Conservation (phyloP, 2,329 filamentous ascomycete species). For the Graphilbum sp. region DNA sequence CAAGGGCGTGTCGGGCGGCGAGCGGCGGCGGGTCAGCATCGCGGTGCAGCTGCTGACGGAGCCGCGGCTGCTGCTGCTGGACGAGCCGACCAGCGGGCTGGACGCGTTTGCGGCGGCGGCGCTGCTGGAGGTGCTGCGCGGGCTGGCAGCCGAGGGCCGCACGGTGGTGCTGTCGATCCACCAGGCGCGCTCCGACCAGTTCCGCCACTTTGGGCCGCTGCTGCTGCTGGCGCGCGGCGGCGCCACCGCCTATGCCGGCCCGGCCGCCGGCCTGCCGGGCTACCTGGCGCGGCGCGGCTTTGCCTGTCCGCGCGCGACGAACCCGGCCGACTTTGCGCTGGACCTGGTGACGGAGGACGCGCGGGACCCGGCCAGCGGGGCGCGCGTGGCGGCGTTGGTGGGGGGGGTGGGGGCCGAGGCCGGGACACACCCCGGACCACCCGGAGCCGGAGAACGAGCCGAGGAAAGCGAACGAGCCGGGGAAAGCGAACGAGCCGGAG, state of each 20-base stretch:
- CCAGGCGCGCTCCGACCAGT: conserved; percentile 83
- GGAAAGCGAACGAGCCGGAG: no score
- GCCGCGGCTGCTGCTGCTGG: conserved; percentile 70
- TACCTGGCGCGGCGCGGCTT: conserved; percentile 48
- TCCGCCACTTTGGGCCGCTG: conserved; percentile 74
- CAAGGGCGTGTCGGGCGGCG: conserved; percentile 60
- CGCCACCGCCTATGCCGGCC: conserved; percentile 64
- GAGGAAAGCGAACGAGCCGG: no score
- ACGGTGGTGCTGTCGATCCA: conserved; percentile 95
- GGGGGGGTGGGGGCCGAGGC: conserved; percentile 31
- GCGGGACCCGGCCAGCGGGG: conserved; percentile 44
- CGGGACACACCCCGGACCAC: conserved; percentile 2
- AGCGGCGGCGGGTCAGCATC: conserved; percentile 61
- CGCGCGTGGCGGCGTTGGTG: conserved; percentile 45
- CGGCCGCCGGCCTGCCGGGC: neutral
- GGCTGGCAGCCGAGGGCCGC: conserved; percentile 73
- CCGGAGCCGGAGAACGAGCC: no score
- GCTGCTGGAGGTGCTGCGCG: conserved; percentile 73
- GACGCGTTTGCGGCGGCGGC: conserved; percentile 89
- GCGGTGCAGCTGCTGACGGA: conserved; percentile 91
- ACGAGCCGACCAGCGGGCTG: conserved; percentile 85
- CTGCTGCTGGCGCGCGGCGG: conserved; percentile 63
- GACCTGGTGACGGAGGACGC: conserved; percentile 56
- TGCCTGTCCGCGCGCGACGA: conserved; percentile 36
- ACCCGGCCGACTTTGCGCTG: conserved; percentile 62